These are phyloP conservation scores for Cutaneotrichosporon cutaneum DNA, from an alignment of 1,284 basidiomycete species.

Conservation along the genomic window DNA sequence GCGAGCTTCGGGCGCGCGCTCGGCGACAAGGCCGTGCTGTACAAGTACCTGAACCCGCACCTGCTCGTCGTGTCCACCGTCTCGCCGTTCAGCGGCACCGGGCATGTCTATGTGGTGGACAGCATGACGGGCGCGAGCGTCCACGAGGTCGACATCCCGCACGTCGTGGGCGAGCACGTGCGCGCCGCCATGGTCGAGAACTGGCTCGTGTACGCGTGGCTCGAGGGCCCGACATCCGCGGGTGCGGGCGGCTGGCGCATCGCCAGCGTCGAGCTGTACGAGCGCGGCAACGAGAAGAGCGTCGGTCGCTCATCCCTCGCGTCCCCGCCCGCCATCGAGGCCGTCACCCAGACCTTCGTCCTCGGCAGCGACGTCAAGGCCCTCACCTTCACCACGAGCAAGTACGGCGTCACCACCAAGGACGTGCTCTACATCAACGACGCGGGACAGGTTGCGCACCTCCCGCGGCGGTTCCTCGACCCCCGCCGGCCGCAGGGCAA, in stretches of 20 bases:
- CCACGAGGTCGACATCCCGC: slow-evolving; percentile 59
- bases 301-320: slow-evolving; percentile 68
- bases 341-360: slow-evolving; percentile 69
- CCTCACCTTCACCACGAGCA: slow-evolving; percentile 72
- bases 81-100: slow-evolving; percentile 36
- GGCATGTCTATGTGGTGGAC: slow-evolving; percentile 75
- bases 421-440: slow-evolving; percentile 80
- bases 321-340: slow-evolving; percentile 57
- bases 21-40: slow-evolving; percentile 81
- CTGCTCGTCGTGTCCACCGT: slow-evolving; percentile 67
- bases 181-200: slow-evolving; percentile 77
- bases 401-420: slow-evolving; percentile 82
- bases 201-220: slow-evolving; percentile 83
- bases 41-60: slow-evolving; percentile 92
- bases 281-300: slow-evolving; percentile 69
- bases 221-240: slow-evolving; percentile 26
- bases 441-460: slow-evolving; percentile 69
- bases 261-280: slow-evolving; percentile 83
- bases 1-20: slow-evolving; percentile 80
- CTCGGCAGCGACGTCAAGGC: slow-evolving; percentile 68
- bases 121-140: slow-evolving; percentile 71
- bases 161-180: slow-evolving; percentile 54
- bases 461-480: slow-evolving; percentile 75
- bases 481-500: slow-evolving; percentile 79
- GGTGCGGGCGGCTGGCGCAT: slow-evolving; percentile 66